Base-by-base conservation (phyloP, 2,329 filamentous ascomycete species). In the Claviceps arundinis region DNA sequence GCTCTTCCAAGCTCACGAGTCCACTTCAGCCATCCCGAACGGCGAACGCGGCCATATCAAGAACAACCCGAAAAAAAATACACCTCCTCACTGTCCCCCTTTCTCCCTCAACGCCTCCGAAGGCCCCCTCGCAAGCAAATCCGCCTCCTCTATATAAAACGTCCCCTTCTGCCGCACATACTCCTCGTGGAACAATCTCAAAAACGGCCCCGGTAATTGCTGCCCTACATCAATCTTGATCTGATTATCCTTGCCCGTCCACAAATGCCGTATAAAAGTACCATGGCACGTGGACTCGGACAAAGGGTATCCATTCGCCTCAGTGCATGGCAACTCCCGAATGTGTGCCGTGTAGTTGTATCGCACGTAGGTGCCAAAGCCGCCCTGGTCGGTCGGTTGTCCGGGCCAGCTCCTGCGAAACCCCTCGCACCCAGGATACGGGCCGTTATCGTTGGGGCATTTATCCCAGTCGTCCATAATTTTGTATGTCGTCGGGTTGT, bases 381-480 rank as follows among this genome's bases (percentile, higher is more conserved):
- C 70, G 45, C 69, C 70, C 60, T 73, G 70, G 40, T 70, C 68
- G 6, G 68, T 70, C 11, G 68, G 68, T 50, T 64, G 64, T 40
- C 68, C 68, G 5, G 65, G 65, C 13, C 48, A 52, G 58, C 65
- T 67, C 50, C 58, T 58, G 50, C 66, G 65, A 58, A 69, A 70
- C 50, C 70, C 62, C 48, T 61, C 58, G 58, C 70, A 73, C 16
- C 67, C 63, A 45, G 68, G 65, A 54, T 63, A 64, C 55, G 63
- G 66, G 56, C 65, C 65, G 45, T 62, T 59, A 9, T 72, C 69
- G 44, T 69, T 61, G 26, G 70, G 64, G 56, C 70, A 73, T 48
- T 61, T 62, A 37, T 66, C 64, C 75, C 75, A 77, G 45, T 71
- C 72, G 54, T 72, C 68, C 41, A 77, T 64, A 38, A 78, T 73